phyloP scores from a whole-genome alignment of 2,329 filamentous ascomycete genomes.

The Emergomyces pasteurianus region DNA sequence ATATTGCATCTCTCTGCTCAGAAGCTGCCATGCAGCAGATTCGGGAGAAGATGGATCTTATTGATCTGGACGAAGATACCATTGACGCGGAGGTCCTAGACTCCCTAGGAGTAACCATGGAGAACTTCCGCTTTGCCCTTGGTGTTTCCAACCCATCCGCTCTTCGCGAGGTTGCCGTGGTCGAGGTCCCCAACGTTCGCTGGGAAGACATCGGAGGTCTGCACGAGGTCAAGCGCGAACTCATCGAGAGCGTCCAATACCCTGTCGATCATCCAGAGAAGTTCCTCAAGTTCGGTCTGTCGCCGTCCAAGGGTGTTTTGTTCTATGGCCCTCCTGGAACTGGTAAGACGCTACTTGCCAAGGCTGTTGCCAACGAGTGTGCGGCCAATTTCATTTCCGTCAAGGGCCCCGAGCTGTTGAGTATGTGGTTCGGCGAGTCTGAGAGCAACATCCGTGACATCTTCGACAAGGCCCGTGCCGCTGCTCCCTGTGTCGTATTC shows the following conservation, averaged over 20 bases:
- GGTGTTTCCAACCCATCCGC: slow-evolving; percentile 98
- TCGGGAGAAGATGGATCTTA: slow-evolving; percentile 99
- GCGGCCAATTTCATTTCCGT: slow-evolving; percentile 99
- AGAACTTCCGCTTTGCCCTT: slow-evolving; percentile 98
- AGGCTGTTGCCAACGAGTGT: slow-evolving; percentile 98
- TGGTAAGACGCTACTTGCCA: slow-evolving; percentile 99
- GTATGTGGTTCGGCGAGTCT: slow-evolving; percentile 99
- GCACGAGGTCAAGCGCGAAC: slow-evolving; percentile 96
- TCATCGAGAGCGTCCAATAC: slow-evolving; percentile 98
- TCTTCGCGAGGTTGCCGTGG: slow-evolving; percentile 94
- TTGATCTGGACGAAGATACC: slow-evolving; percentile 96
- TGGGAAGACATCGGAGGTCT: slow-evolving; percentile 99
- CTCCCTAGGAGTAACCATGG: slow-evolving; percentile 97
- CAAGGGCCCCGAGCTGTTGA: slow-evolving; percentile 95
- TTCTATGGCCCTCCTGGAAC: slow-evolving; percentile 99
- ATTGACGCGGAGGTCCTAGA: slow-evolving; percentile 98
- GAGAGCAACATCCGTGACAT: slow-evolving; percentile 99
- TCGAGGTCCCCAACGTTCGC: slow-evolving; percentile 97
- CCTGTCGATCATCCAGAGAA: slow-evolving; percentile 98
- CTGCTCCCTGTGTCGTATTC: slow-evolving; percentile 97
- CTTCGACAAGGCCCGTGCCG: slow-evolving; percentile 97
- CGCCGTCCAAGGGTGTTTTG: slow-evolving; percentile 91
- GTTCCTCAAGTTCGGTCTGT: slow-evolving; percentile 99
- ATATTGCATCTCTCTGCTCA: slow-evolving; percentile 95
- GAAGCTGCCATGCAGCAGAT: slow-evolving; percentile 99